Conservation (phyloP, 257 asterid genomes). For the Fraxinus anomala region DNA sequence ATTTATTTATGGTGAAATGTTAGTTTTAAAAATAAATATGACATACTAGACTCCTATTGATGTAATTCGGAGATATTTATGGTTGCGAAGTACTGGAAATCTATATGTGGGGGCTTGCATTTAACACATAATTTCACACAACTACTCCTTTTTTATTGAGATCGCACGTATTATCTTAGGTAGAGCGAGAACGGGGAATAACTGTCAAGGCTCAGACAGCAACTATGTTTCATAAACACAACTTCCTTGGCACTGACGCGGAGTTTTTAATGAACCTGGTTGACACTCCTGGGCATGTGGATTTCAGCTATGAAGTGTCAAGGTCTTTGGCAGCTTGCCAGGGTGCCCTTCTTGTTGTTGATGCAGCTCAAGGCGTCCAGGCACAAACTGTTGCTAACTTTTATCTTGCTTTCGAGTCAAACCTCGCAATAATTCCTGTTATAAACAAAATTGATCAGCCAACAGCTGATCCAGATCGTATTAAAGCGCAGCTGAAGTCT, state of each 20-base stretch:
- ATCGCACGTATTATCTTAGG: constrained; percentile 52
- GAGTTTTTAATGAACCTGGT: constrained; percentile 73
- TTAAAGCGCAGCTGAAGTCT: constrained; percentile 85
- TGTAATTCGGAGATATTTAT: background rate
- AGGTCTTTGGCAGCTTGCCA: constrained; percentile 99
- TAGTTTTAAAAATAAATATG: background rate
- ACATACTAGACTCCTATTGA: constrained; percentile 9
- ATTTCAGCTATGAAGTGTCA: constrained; percentile 93
- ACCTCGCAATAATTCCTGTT: constrained; percentile 76
- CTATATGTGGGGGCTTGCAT: constrained; percentile 4
- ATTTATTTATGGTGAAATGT: background rate
- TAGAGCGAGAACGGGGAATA: constrained; percentile 96
- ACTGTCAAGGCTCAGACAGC: constrained; percentile 99
- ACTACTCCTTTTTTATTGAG: constrained; percentile 17
- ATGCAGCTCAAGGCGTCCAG: constrained; percentile 98
- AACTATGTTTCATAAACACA: constrained; percentile 88
- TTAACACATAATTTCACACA: background rate
- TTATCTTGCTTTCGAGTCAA: constrained; percentile 91
- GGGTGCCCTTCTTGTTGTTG: constrained; percentile 93
- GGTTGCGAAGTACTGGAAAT: background rate
- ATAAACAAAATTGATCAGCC: constrained; percentile 98
- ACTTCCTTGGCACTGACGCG: constrained; percentile 55
- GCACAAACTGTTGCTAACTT: constrained; percentile 98
- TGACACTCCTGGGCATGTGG: constrained; percentile 99
- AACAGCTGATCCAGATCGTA: constrained; percentile 96